Evolutionary conservation across 1,284 basidiomycete genomes (phyloP).

Genomic region (Heliocybe sulcata): DNA sequence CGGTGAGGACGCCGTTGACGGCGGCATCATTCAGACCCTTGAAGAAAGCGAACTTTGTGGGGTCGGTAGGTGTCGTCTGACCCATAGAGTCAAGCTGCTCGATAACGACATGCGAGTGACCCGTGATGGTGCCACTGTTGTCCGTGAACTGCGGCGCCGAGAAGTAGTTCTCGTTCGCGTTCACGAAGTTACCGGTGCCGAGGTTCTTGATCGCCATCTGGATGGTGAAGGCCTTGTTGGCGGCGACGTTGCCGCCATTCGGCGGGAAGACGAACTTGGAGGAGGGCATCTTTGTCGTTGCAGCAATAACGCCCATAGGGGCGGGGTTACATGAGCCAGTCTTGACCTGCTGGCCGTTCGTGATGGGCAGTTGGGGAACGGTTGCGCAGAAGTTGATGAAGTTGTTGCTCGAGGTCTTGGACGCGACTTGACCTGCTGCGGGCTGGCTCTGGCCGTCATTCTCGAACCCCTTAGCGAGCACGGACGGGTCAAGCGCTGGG

Average conservation of each 20-base stretch:
- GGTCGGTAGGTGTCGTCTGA: conserved; percentile 46
- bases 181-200: conserved; percentile 55
- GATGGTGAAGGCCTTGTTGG: conserved; percentile 52
- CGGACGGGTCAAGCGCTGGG: conserved; percentile 27
- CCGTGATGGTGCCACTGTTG: conserved; percentile 40
- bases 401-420: conserved; percentile 46
- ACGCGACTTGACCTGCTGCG: conserved; percentile 35
- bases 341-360: conserved; percentile 50
- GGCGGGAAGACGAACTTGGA: conserved; percentile 49
- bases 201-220: conserved; percentile 48
- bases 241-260: conserved; percentile 44
- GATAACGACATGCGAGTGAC: conserved; percentile 62
- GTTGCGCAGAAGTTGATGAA: conserved; percentile 56
- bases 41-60: conserved; percentile 59
- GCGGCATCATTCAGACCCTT: conserved; percentile 47
- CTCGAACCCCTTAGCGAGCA: conserved; percentile 34
- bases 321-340: conserved; percentile 59
- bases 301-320: conserved; percentile 54
- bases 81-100: conserved; percentile 40
- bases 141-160: conserved; percentile 61
- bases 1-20: conserved; percentile 37
- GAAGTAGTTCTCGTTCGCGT: conserved; percentile 55
- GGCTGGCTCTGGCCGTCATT: conserved; percentile 35
- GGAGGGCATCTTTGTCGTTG: conserved; percentile 48
- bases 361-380: conserved; percentile 43